Base-by-base conservation (phyloP, 805 yeast species). In the Priceomyces medius region DNA sequence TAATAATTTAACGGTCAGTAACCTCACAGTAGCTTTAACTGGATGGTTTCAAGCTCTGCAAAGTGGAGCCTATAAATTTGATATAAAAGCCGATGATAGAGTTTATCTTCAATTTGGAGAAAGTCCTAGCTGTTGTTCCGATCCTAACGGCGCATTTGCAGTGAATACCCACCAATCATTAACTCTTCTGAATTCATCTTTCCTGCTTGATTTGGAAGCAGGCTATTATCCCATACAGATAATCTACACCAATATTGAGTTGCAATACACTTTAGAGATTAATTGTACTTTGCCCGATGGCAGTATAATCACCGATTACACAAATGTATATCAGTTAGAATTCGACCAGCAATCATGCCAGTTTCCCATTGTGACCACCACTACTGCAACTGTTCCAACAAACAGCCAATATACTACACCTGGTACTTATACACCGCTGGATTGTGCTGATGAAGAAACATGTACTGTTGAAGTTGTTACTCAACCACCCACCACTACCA, bases 81-180 rank as follows among this genome's bases (percentile, higher is more conserved):
- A 37, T 12, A 41, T 63, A n/a, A 27, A 33, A 4, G 53, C 55
- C 18, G 71, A 64, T 52, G 70, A 65, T 47, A 48, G 54, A 16
- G 63, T 51, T 16, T 58, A 56, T 49, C 61, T 68, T 34, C 54
- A 50, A 36, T 44, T 59, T 39, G 66, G 66, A 32, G 34, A 45
- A 33, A 58, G 58, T 7, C 55, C 50, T 40, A 56, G 56, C 20
- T 71, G 77, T 49, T 60, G 71, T 50, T 43, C 49, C 26, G 18
- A 31, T 18, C 35, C 35, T 31, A 31, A n/a, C 9, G n/a, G n/a
- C n/a, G n/a, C n/a, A n/a, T n/a, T n/a, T n/a, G n/a, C n/a, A n/a
- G n/a, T n/a, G n/a, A n/a, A n/a, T n/a, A n/a, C n/a, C n/a, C n/a
- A n/a, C n/a, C n/a, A n/a, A n/a, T n/a, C n/a, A n/a, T n/a, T n/a